These are phyloP conservation scores for Margaritispora aquatica DNA, from an alignment of 495 filamentous ascomycete genomes.

Conservation along the genomic window DNA sequence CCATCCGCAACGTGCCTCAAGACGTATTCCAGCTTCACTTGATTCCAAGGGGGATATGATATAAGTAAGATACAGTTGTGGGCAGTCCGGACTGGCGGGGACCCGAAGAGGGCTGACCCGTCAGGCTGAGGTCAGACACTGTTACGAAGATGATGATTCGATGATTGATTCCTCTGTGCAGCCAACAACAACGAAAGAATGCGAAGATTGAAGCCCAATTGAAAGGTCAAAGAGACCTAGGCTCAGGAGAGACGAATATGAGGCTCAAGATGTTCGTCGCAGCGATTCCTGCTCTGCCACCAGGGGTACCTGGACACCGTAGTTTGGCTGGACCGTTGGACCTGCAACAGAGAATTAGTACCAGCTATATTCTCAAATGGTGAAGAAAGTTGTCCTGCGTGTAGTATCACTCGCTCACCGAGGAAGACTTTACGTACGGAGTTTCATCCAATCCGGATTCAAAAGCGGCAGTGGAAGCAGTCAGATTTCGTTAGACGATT, in stretches of 20 bases:
- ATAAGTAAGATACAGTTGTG: too few species aligned
- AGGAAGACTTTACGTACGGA: not conserved
- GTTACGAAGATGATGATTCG: not conserved
- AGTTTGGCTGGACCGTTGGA: constrained; percentile 5
- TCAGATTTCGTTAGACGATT: too few species aligned
- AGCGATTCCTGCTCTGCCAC: not conserved
- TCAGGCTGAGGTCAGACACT: constrained; percentile 10
- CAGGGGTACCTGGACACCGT: not conserved
- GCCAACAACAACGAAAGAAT: not conserved
- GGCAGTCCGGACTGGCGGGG: too few species aligned
- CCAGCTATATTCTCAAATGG: not conserved
- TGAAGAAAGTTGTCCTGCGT: not conserved
- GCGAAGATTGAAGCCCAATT: not conserved
- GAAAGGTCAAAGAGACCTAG: not conserved
- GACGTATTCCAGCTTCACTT: not conserved
- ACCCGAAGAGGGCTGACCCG: constrained; percentile 9
- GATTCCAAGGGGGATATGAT: not conserved
- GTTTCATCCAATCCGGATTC: not conserved
- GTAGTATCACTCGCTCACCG: not conserved
- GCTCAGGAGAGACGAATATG: constrained; percentile 1
- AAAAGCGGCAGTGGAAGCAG: too few species aligned
- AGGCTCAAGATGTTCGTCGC: constrained; percentile 8
- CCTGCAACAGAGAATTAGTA: not conserved
- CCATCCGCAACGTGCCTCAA: constrained; percentile 2
- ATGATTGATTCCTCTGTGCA: not conserved